These are phyloP conservation scores for Globisporangium emineosum DNA, from an alignment of 352 stramenopile genomes.

Conservation along the genomic window DNA sequence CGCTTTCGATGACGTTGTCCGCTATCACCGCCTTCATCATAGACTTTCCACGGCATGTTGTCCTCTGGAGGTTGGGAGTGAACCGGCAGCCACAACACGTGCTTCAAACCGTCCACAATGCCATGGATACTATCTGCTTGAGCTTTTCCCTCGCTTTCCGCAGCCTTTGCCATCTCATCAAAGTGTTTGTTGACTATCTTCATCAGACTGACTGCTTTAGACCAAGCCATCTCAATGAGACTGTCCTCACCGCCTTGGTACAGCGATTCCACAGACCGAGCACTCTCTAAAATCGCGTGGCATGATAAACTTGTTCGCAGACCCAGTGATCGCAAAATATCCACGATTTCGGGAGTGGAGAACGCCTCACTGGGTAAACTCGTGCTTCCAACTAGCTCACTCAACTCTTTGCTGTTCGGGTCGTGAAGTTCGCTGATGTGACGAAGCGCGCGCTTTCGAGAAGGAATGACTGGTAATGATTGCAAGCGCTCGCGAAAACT, in stretches of 20 bases:
- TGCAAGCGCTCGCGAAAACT: constrained; percentile 48
- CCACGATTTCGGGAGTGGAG: constrained; percentile 40
- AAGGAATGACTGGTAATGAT: constrained; percentile 47
- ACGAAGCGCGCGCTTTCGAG: constrained; percentile 47
- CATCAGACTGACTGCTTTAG: constrained; percentile 54
- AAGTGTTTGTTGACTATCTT: constrained; percentile 77
- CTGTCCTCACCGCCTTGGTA: constrained; percentile 22
- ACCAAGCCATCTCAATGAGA: constrained; percentile 24
- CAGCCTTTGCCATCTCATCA: constrained; percentile 42
- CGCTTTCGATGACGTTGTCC: neutral
- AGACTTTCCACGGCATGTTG: constrained; percentile 61
- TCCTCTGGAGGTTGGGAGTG: constrained; percentile 23
- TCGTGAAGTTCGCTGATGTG: constrained; percentile 61
- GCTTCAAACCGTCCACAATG: constrained; percentile 32
- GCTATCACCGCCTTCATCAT: neutral
- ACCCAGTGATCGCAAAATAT: constrained; percentile 51
- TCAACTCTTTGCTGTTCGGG: constrained; percentile 60
- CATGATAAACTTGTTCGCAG: constrained; percentile 62
- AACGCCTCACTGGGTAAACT: constrained; percentile 57
- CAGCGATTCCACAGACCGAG: constrained; percentile 55
- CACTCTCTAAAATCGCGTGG: constrained; percentile 69
- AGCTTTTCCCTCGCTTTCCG: constrained; percentile 14
- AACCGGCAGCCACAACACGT: constrained; percentile 44
- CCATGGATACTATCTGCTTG: constrained; percentile 17
- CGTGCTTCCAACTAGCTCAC: constrained; percentile 58